Conservation (phyloP, 2,329 filamentous ascomycete genomes). For the Aspergillus flavus region DNA sequence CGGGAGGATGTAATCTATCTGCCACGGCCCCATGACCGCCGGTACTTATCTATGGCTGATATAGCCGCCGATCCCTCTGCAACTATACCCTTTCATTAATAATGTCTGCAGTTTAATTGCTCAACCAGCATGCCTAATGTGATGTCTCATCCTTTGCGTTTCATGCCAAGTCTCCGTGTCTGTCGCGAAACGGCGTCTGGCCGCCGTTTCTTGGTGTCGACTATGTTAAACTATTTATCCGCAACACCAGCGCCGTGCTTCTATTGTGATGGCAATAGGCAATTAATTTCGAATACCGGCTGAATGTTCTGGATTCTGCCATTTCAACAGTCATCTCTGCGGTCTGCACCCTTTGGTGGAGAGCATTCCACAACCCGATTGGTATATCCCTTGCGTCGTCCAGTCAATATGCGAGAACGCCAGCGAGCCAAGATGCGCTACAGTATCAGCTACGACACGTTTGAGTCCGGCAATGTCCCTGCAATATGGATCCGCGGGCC, state of each 20-base stretch:
- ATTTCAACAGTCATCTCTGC: background rate
- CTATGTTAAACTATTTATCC: background rate
- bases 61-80: background rate
- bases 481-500: constrained; percentile 5
- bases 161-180: background rate
- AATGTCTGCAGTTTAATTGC: background rate
- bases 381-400: background rate
- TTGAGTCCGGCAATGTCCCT: constrained; percentile 2
- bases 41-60: background rate
- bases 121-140: no score
- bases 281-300: background rate
- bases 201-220: background rate
- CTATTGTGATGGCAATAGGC: background rate
- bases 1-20: background rate
- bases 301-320: background rate
- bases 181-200: background rate
- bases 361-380: background rate
- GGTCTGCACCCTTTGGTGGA: background rate
- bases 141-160: background rate
- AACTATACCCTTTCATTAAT: background rate
- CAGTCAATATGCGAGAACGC: background rate
- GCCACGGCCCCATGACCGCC: background rate
- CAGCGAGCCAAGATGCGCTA: background rate
- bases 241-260: background rate
- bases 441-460: background rate